Conservation (phyloP, 2,329 filamentous ascomycete genomes). For the Fusarium foetens region DNA sequence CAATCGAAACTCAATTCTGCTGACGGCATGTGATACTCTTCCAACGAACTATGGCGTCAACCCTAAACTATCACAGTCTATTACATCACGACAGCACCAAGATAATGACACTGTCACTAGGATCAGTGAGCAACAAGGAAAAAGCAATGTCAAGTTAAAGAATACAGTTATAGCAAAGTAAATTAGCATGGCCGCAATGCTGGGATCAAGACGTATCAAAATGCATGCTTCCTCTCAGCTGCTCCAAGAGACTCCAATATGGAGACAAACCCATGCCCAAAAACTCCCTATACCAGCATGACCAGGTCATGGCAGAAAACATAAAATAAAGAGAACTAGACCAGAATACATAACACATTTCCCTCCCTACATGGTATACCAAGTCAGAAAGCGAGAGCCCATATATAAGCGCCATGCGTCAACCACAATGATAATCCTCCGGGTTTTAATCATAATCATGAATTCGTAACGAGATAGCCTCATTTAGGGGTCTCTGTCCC, state of each 20-base stretch:
- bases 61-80: neutral
- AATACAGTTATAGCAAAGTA: conserved; percentile 1
- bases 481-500: conserved; percentile 30
- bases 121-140: neutral
- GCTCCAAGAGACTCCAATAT: conserved; percentile 5
- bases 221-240: conserved; percentile 26
- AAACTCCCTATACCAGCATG: conserved; percentile 24
- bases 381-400: conserved; percentile 11
- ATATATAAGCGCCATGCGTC: conserved; percentile 32
- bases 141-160: neutral
- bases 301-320: neutral
- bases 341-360: conserved; percentile 5
- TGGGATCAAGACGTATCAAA: conserved; percentile 26
- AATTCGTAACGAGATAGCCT: conserved; percentile 19
- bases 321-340: conserved; percentile 8
- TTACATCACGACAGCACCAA: conserved; percentile 13
- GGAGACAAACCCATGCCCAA: conserved; percentile 8
- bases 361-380: conserved; percentile 11
- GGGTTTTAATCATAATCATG: conserved; percentile 33
- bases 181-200: conserved; percentile 19
- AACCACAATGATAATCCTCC: conserved; percentile 22
- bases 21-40: neutral
- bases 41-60: neutral
- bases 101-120: neutral
- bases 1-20: conserved; percentile 4